phyloP scores from a whole-genome alignment of 1,139 yeast species.

The Lodderomyces oxycetoniae region DNA sequence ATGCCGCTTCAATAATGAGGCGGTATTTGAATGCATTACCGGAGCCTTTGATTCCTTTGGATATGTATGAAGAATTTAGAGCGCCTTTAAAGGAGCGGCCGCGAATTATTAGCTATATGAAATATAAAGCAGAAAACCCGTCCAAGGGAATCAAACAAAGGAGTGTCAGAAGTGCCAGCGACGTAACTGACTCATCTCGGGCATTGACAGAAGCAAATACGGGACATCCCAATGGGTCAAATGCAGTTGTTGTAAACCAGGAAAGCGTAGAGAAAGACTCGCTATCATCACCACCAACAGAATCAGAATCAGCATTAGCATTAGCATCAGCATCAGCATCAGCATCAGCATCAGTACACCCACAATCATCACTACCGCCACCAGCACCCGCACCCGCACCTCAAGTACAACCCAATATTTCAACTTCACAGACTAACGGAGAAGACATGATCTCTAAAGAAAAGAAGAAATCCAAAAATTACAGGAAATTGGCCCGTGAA shows the following conservation, averaged over 20 bases:
- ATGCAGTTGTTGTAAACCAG: not conserved
- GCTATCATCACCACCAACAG: not conserved
- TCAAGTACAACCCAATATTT: not conserved
- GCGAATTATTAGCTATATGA: slow-evolving; percentile 58
- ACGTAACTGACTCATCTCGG: slow-evolving; percentile 18
- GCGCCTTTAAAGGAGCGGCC: slow-evolving; percentile 64
- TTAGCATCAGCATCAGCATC: slow-evolving; percentile 3
- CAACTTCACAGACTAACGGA: slow-evolving; percentile 7
- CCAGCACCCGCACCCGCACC: slow-evolving; percentile 3
- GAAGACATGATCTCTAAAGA: slow-evolving; percentile 7
- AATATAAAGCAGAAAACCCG: slow-evolving; percentile 47
- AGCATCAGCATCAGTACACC: slow-evolving; percentile 5
- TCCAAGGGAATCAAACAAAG: slow-evolving; percentile 20
- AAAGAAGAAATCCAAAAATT: slow-evolving; percentile 28
- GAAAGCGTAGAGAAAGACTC: slow-evolving; percentile 5
- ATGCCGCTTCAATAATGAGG: slow-evolving; percentile 87
- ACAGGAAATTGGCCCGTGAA: slow-evolving; percentile 49
- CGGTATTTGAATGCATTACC: slow-evolving; percentile 84
- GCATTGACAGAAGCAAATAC: slow-evolving; percentile 32
- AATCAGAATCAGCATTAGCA: not conserved
- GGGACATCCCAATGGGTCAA: slow-evolving; percentile 19
- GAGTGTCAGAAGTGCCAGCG: slow-evolving; percentile 4
- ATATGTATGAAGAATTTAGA: slow-evolving; percentile 73
- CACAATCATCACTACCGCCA: not conserved
- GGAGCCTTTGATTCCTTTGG: slow-evolving; percentile 85